Base-by-base conservation (phyloP, 495 filamentous ascomycete genomes). In the Aspergillus taichungensis region DNA sequence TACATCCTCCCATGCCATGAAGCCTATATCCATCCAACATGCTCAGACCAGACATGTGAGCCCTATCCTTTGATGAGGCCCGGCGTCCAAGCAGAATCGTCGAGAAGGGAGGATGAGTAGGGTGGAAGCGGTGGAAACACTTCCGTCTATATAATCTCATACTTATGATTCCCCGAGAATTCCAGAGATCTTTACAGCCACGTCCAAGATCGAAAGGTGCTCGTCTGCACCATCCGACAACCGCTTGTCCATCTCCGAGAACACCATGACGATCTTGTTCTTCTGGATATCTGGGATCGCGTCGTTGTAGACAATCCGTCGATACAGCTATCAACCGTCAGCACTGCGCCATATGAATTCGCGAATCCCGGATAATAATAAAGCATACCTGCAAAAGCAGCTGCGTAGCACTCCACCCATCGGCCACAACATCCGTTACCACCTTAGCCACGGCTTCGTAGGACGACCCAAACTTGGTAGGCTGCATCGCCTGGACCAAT, bases 181-280 rank as follows among this genome's bases (percentile, higher is more conserved):
- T 9, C 81, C 81, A 0, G 85, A 82, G 60, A 96, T 81, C 54
- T 85, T 78, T 49, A 97, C 65, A 13, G 83, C 71, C 46, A 96
- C 60, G 63, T 99, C 92, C 34, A 97, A 61, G 36, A 97, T 84
- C 7, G 84, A 86, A 13, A 99, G 66, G 57, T 97, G 89, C 64
- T 99, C 92, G 58, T 99, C 94, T 3, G 88, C 83, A n/a, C 92
- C 92, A 63, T 99, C 94, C n/a, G 94, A 84, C 39, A 99, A 63
- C 41, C 92, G 76, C 73, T 94, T 96, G 54, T 99, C 92, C 41
- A 88, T 70, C 61, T 96, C 91, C 0, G 88, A 94, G 58, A 99
- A 97, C 14, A 87, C 73, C 52, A 84, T 74, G 24, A 89, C 82
- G 47, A 99, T 94, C 68, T 82, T 84, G 55, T 87, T 91, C 71